Evolutionary conservation across 257 asterid genomes (phyloP).

Genomic region (Datura wrightii): DNA sequence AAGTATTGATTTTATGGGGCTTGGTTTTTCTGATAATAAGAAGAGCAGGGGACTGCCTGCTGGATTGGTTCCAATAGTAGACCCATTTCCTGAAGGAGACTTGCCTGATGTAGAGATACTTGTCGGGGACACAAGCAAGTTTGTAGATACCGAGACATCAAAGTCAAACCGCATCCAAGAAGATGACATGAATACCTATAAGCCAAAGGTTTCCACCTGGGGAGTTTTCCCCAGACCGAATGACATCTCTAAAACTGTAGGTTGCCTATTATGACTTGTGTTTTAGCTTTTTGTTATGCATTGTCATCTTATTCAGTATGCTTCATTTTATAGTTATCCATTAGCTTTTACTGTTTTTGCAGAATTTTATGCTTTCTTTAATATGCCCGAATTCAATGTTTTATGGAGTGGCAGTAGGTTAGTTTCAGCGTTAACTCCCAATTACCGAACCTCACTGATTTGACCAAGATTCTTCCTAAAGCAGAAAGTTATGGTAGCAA

Average conservation of each 20-base stretch:
- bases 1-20: conserved; percentile 84
- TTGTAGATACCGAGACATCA: conserved; percentile 48
- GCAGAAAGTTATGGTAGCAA: not conserved
- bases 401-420: not conserved
- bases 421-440: not conserved
- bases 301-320: not conserved
- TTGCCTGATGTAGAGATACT: conserved; percentile 83
- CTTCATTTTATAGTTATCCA: not conserved
- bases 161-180: conserved; percentile 39
- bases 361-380: conserved; percentile 23
- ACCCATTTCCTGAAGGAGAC: conserved; percentile 64
- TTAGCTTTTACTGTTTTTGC: not conserved
- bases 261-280: conserved; percentile 33
- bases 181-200: conserved; percentile 59
- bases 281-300: not conserved
- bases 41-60: conserved; percentile 72
- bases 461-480: conserved; percentile 20
- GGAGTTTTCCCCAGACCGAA: conserved; percentile 94
- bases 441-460: conserved; percentile 3
- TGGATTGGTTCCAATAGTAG: conserved; percentile 68
- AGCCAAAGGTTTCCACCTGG: conserved; percentile 98
- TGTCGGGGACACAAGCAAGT: conserved; percentile 75
- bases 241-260: conserved; percentile 81
- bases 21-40: conserved; percentile 81
- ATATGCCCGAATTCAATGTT: not conserved